Evolutionary conservation across 371 early-diverging fungal species (phyloP).

Genomic region (Rhizopus sp.): DNA sequence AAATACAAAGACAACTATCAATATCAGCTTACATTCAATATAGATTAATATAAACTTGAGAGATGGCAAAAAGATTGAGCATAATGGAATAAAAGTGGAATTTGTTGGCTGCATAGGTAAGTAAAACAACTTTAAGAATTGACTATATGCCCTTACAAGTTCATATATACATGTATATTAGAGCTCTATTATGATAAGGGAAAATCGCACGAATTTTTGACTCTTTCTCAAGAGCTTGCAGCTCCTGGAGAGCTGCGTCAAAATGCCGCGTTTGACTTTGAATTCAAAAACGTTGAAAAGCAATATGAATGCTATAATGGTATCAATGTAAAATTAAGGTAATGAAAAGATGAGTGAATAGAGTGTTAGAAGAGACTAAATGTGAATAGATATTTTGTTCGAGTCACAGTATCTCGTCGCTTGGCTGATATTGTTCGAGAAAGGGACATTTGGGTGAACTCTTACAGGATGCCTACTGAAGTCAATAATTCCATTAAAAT

Average conservation of each 20-base stretch:
- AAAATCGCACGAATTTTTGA: slow-evolving; percentile 92
- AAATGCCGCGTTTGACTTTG: slow-evolving; percentile 79
- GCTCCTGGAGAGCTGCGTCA: slow-evolving; percentile 84
- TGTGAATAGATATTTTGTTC: slow-evolving; percentile 74
- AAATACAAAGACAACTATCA: background rate
- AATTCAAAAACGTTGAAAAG: slow-evolving; percentile 93
- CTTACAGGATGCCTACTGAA: slow-evolving; percentile 85
- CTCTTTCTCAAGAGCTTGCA: slow-evolving; percentile 85
- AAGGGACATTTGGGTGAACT: slow-evolving; percentile 89
- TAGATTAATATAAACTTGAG: slow-evolving; percentile 87
- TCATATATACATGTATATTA: slow-evolving; percentile 18
- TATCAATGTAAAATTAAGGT: slow-evolving; percentile 88
- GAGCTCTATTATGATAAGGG: slow-evolving; percentile 95
- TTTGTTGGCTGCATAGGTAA: slow-evolving; percentile 95
- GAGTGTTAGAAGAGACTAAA: background rate
- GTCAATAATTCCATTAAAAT: slow-evolving; percentile 90
- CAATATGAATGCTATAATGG: slow-evolving; percentile 91
- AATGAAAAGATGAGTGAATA: background rate
- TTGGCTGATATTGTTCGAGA: slow-evolving; percentile 74
- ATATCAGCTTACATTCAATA: background rate
- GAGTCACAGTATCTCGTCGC: slow-evolving; percentile 83
- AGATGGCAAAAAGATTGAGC: slow-evolving; percentile 93
- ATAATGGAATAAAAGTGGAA: slow-evolving; percentile 97
- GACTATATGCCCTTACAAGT: background rate
- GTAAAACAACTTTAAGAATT: no score